A percentile compares a stretch with the other conserved stretches of the same genome.
Conservation (phyloP, 1,284 basidiomycete genomes). For the Irpex lacteus region DNA sequence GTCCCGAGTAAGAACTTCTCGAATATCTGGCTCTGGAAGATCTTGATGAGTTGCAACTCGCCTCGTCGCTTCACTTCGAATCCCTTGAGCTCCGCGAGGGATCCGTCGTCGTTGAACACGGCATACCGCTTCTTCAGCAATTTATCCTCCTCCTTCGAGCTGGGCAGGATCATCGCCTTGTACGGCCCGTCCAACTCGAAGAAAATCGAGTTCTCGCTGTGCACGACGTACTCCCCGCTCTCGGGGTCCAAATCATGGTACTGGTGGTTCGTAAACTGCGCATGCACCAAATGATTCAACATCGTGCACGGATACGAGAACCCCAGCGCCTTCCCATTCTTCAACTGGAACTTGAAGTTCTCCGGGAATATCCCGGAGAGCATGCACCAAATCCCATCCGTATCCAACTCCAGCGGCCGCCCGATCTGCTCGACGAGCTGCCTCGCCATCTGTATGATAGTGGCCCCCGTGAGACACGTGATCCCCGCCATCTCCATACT, state of each 20-base stretch:
- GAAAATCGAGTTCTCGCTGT: conserved; percentile 99
- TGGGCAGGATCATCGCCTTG: conserved; percentile 98
- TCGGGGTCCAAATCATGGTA: conserved; percentile 92
- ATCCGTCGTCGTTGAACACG: conserved; percentile 99
- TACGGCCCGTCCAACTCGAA: conserved; percentile 99
- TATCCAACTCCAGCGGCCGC: conserved; percentile 95
- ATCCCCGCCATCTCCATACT: conserved; percentile 99
- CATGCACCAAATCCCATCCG: conserved; percentile 99
- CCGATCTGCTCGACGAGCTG: conserved; percentile 97
- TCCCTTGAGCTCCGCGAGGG: conserved; percentile 95
- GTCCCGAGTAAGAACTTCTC: conserved; percentile 94
- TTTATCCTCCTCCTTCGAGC: conserved; percentile 99
- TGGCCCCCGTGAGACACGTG: conserved; percentile 98
- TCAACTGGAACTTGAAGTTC: conserved; percentile 94
- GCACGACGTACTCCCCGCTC: conserved; percentile 82
- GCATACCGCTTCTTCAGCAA: conserved; percentile 98
- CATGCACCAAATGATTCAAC: conserved; percentile 98
- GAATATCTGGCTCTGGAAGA: conserved; percentile 99
- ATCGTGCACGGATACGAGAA: conserved; percentile 99
- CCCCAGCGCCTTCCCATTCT: conserved; percentile 82
- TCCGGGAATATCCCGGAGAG: conserved; percentile 97
- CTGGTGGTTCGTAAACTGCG: conserved; percentile 95
- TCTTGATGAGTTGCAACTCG: conserved; percentile 98
- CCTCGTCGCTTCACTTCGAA: conserved; percentile 99
- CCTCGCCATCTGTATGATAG: conserved; percentile 99